A percentile compares a stretch with the other conserved stretches of the same genome.
These are phyloP conservation scores for Persicaria maculosa DNA, from an alignment of 148 eudicot species.

Conservation along the genomic window DNA sequence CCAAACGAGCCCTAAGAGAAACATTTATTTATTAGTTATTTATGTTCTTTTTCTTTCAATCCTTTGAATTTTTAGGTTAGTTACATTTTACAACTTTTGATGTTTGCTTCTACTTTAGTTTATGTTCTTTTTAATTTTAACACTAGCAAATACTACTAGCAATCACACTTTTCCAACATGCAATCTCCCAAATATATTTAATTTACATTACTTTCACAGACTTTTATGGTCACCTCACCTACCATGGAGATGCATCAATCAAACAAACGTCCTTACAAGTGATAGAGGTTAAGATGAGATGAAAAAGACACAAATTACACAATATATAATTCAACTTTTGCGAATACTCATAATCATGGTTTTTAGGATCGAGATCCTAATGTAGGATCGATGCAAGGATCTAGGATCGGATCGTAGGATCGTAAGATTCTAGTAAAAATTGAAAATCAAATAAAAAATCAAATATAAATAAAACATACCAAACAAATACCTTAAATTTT, in stretches of 20 bases:
- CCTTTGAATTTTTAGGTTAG: not conserved
- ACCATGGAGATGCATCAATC: constrained; percentile 6
- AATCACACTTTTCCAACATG: constrained; percentile 6
- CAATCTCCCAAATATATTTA: constrained; percentile 1
- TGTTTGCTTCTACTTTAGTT: constrained; percentile 8
- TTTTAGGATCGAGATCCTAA: too few species aligned
- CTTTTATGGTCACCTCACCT: not conserved
- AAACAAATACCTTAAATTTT: too few species aligned
- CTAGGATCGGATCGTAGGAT: too few species aligned
- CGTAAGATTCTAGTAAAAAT: too few species aligned
- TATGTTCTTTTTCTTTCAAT: not conserved
- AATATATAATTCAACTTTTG: too few species aligned
- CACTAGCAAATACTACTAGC: not conserved
- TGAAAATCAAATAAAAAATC: too few species aligned
- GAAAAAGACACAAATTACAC: too few species aligned
- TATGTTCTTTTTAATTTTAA: not conserved
- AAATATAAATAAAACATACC: too few species aligned
- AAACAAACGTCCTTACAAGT: not conserved
- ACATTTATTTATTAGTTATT: not conserved
- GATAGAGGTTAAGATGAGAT: too few species aligned
- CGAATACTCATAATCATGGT: too few species aligned
- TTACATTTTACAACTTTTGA: constrained; percentile 17
- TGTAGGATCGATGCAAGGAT: too few species aligned
- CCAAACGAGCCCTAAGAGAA: too few species aligned
- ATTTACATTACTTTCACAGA: not conserved